Percentiles rank a stretch among this genome's conserved stretches.
These are phyloP conservation scores for Poa pratensis DNA, from an alignment of 176 grass and related monocot genomes.

Conservation along the genomic window DNA sequence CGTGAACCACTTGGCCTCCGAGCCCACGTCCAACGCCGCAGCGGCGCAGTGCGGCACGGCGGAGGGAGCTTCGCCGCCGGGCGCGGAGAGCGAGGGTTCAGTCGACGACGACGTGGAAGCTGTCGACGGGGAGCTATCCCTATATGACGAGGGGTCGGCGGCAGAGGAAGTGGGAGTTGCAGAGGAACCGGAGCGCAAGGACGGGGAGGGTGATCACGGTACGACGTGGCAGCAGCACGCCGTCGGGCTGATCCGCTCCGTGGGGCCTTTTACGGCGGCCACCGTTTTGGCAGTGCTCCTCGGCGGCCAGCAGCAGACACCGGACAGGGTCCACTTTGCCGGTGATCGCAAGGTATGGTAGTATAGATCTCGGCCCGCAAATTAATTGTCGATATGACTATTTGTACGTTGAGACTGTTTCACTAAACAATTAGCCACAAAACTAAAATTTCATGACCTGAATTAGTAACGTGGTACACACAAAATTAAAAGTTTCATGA, in stretches of 20 bases:
- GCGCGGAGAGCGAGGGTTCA: neutral
- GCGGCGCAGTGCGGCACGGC: neutral
- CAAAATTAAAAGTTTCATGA: no score
- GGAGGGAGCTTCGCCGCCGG: neutral
- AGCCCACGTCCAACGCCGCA: neutral
- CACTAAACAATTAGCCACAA: no score
- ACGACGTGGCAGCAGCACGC: conserved; percentile 21
- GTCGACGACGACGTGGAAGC: neutral
- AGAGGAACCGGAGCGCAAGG: neutral
- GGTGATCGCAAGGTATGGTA: neutral
- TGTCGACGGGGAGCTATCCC: neutral
- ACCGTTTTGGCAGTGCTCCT: neutral
- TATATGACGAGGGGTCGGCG: neutral
- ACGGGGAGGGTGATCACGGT: neutral
- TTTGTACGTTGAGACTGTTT: neutral
- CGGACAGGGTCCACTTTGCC: neutral
- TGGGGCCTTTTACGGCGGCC: neutral
- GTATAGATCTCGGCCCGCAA: neutral
- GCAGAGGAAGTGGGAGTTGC: neutral
- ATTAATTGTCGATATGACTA: neutral
- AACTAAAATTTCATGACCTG: no score
- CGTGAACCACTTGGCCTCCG: conserved; percentile 21
- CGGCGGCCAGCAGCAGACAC: neutral
- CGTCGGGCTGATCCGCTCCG: conserved; percentile 9
- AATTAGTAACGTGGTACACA: no score